Evolutionary conservation across 2,329 filamentous ascomycete genomes (phyloP).

Genomic region (Penicillium verrucosum): DNA sequence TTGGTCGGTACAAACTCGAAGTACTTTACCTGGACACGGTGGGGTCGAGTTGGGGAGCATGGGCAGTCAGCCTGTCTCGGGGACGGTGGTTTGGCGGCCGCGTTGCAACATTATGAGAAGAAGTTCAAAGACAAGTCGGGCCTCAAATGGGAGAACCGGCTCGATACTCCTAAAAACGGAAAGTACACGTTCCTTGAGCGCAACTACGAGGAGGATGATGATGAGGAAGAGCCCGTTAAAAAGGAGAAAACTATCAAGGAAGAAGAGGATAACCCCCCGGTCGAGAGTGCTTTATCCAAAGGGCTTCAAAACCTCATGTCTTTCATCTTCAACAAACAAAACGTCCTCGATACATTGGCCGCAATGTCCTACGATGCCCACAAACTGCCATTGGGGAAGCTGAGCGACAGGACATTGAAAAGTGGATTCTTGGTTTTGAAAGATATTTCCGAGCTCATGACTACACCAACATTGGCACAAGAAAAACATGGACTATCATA

Average conservation of each 20-base stretch:
- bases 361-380: slow-evolving; percentile 49
- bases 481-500: slow-evolving; percentile 44
- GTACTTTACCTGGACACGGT: slow-evolving; percentile 70
- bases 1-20: slow-evolving; percentile 29
- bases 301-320: slow-evolving; percentile 68
- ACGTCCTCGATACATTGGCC: slow-evolving; percentile 59
- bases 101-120: slow-evolving; percentile 48
- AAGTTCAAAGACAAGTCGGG: slow-evolving; percentile 60
- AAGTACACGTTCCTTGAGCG: slow-evolving; percentile 78
- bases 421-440: slow-evolving; percentile 75
- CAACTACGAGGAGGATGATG: slow-evolving; percentile 69
- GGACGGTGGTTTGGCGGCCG: slow-evolving; percentile 36
- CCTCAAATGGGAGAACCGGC: slow-evolving; percentile 50
- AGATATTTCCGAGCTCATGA: slow-evolving; percentile 66
- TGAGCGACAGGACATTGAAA: slow-evolving; percentile 73
- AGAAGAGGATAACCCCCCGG: slow-evolving; percentile 36
- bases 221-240: slow-evolving; percentile 41
- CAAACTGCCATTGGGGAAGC: slow-evolving; percentile 79
- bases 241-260: slow-evolving; percentile 29
- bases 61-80: slow-evolving; percentile 48
- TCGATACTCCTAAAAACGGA: slow-evolving; percentile 49
- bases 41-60: slow-evolving; percentile 68
- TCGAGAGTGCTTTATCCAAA: slow-evolving; percentile 56
- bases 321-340: slow-evolving; percentile 77
- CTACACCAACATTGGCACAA: slow-evolving; percentile 49